Conservation (phyloP, 129 eudicot species). For the Arctium minus region DNA sequence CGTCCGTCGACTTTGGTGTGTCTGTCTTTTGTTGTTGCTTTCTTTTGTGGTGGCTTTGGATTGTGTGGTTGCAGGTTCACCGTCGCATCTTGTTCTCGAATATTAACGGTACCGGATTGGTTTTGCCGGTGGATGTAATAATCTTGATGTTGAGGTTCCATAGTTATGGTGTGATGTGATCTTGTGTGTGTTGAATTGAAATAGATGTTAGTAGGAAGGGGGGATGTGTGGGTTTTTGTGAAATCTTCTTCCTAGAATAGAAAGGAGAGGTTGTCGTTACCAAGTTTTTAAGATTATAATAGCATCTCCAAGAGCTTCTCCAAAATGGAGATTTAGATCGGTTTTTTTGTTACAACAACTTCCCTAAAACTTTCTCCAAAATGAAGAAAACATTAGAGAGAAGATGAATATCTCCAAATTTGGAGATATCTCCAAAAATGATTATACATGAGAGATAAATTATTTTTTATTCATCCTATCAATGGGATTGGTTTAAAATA, state of each 20-base stretch:
- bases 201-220: not conserved
- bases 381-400: too few relatives aligned
- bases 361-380: too few relatives aligned
- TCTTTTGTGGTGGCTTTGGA: slow-evolving; percentile 2
- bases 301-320: too few relatives aligned
- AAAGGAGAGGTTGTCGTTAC: not conserved
- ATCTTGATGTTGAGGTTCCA: slow-evolving; percentile 17
- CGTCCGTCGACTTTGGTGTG: slow-evolving; percentile 24
- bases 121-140: not conserved
- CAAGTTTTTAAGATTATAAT: not conserved
- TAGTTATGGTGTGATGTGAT: not conserved
- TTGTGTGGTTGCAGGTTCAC: not conserved
- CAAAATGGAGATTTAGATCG: too few relatives aligned
- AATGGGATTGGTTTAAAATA: too few relatives aligned
- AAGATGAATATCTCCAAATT: too few relatives aligned
- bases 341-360: too few relatives aligned
- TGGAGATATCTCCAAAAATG: too few relatives aligned
- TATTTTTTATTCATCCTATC: too few relatives aligned
- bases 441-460: too few relatives aligned
- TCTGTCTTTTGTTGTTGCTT: slow-evolving; percentile 1
- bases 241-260: not conserved
- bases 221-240: not conserved
- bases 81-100: not conserved
- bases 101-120: not conserved
- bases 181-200: not conserved